These are phyloP conservation scores for Coleophoma eucalyptorum DNA, from an alignment of 2,329 filamentous ascomycete genomes.

Conservation along the genomic window DNA sequence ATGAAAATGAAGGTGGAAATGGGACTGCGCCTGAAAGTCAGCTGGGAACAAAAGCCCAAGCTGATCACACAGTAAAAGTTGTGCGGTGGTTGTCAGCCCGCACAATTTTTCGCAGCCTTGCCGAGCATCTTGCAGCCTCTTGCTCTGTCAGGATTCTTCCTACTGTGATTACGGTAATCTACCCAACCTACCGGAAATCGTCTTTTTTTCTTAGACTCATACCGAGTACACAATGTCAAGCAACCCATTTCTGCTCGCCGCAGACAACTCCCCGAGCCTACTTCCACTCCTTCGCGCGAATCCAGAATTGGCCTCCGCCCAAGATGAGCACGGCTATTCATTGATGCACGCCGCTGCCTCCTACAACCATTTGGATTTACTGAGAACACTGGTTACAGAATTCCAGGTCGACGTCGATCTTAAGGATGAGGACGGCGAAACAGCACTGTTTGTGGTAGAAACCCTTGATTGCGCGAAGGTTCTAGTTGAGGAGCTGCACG, in stretches of 20 bases:
- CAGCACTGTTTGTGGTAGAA: constrained; percentile 91
- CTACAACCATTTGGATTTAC: constrained; percentile 81
- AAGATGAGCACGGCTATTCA: constrained; percentile 92
- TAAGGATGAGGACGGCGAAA: constrained; percentile 87
- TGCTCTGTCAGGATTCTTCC: neutral
- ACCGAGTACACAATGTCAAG: constrained; percentile 8
- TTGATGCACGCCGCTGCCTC: constrained; percentile 90
- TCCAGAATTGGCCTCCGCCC: constrained; percentile 70
- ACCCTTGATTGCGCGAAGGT: constrained; percentile 72
- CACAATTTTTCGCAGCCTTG: neutral
- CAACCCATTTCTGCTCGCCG: constrained; percentile 71
- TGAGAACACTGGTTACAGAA: constrained; percentile 70
- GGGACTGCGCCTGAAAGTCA: too few species aligned
- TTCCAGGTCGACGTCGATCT: constrained; percentile 78
- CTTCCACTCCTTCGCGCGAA: constrained; percentile 70
- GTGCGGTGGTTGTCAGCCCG: too few species aligned
- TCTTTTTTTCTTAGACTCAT: neutral
- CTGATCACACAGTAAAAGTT: neutral
- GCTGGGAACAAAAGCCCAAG: too few species aligned
- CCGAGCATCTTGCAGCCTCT: neutral
- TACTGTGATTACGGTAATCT: too few species aligned
- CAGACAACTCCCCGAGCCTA: constrained; percentile 74
- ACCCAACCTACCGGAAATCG: neutral
- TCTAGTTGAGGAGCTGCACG: constrained; percentile 78
- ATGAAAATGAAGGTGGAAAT: too few species aligned